Evolutionary conservation across 768 basidiomycete species (phyloP).

Genomic region (Russula olivacea): DNA sequence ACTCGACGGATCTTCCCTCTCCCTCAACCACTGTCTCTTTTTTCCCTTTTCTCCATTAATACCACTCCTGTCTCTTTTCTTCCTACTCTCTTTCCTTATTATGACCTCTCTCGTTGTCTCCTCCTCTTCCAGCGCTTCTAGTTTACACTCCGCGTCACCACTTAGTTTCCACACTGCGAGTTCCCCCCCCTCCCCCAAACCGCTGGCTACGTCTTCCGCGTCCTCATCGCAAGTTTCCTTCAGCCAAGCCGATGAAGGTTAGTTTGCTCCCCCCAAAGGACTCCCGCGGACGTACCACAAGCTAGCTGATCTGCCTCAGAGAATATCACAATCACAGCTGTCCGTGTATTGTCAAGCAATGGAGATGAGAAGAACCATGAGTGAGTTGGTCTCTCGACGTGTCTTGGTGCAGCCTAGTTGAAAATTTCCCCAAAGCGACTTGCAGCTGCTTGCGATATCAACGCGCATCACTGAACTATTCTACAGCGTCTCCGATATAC

Average conservation of each 20-base stretch:
- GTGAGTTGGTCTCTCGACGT: conserved; percentile 39
- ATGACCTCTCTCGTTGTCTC: conserved; percentile 19
- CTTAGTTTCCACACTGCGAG: conserved; percentile 28
- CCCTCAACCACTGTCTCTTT: conserved; percentile 1
- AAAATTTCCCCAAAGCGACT: conserved; percentile 45
- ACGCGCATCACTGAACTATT: conserved; percentile 85
- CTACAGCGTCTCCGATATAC: conserved; percentile 82
- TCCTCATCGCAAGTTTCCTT: conserved; percentile 54
- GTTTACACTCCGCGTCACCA: conserved; percentile 27
- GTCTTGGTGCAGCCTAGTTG: background rate
- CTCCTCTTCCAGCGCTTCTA: conserved; percentile 21
- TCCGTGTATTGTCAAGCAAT: conserved; percentile 40
- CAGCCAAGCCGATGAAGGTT: conserved; percentile 60
- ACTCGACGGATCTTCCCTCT: conserved; percentile 50
- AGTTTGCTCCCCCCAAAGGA: conserved; percentile 2
- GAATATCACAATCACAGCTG: conserved; percentile 65
- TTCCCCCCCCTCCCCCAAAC: conserved; percentile 28
- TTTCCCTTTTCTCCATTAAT: conserved; percentile 2
- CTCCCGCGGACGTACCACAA: conserved; percentile 10
- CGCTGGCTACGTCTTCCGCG: conserved; percentile 33
- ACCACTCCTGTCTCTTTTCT: conserved; percentile 18
- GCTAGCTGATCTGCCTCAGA: conserved; percentile 38
- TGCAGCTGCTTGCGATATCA: conserved; percentile 70
- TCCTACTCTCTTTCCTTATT: conserved; percentile 25
- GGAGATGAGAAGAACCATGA: conserved; percentile 59